Percentiles rank a stretch among this genome's conserved stretches.
Conservation (phyloP, 495 filamentous ascomycete species). For the Annulohypoxylon maeteangense region DNA sequence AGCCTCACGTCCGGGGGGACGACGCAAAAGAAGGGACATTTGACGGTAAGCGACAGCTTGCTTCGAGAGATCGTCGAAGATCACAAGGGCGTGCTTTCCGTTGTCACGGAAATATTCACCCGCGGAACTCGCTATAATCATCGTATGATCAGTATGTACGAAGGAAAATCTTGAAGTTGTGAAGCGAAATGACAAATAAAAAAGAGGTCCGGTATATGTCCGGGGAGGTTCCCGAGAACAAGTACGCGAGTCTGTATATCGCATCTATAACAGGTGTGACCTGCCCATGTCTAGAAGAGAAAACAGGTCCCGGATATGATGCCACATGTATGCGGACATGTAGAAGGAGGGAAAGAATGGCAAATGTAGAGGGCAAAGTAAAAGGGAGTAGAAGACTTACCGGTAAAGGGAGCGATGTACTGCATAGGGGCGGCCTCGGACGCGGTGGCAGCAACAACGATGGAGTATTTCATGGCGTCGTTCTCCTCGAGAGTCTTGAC, state of each 20-base stretch:
- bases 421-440: slow-evolving; percentile 95
- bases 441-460: slow-evolving; percentile 95
- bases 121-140: too few relatives aligned
- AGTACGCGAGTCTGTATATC: too few relatives aligned
- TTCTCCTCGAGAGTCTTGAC: slow-evolving; percentile 99
- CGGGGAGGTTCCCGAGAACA: too few relatives aligned
- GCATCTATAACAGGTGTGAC: too few relatives aligned
- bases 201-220: too few relatives aligned
- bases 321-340: too few relatives aligned
- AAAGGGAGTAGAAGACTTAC: slow-evolving; percentile 44
- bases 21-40: slow-evolving; percentile 99
- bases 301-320: too few relatives aligned
- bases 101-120: slow-evolving; percentile 92
- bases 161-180: background rate
- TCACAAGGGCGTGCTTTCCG: slow-evolving; percentile 90
- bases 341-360: background rate
- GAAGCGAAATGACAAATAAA: too few relatives aligned
- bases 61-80: slow-evolving; percentile 98
- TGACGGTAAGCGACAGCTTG: slow-evolving; percentile 99
- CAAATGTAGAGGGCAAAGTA: background rate
- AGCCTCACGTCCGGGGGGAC: slow-evolving; percentile 99
- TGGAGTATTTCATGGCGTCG: slow-evolving; percentile 98
- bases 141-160: too few relatives aligned
- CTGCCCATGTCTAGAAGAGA: too few relatives aligned
- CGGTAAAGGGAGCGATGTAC: slow-evolving; percentile 95